A percentile compares a stretch with the other conserved stretches of the same genome.
phyloP scores from a whole-genome alignment of 78 protist genomes.

The Acrasis kona region DNA sequence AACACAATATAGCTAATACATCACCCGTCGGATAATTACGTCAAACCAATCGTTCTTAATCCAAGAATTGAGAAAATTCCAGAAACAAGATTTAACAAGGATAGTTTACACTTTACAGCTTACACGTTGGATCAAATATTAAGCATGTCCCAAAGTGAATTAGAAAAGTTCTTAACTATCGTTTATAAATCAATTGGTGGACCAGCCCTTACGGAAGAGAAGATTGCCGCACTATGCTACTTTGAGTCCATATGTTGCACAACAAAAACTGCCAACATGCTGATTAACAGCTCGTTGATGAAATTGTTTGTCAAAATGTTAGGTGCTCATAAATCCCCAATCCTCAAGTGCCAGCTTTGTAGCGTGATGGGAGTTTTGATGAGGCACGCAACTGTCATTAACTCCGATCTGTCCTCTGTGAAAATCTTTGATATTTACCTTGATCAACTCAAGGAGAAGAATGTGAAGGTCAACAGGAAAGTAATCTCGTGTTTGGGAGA shows the following conservation, averaged over 20 bases:
- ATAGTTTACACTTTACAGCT: slow-evolving; percentile 4
- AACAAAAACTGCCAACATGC: neutral
- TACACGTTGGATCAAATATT: neutral
- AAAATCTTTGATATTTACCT: neutral
- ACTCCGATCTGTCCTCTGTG: neutral
- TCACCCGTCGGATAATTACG: slow-evolving; percentile 9
- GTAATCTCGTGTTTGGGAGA: slow-evolving; percentile 27
- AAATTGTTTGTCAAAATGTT: neutral
- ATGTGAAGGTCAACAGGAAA: neutral
- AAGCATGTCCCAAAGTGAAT: neutral
- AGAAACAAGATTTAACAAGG: neutral
- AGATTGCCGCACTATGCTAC: slow-evolving; percentile 5
- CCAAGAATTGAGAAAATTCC: slow-evolving; percentile 2
- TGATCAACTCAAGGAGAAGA: neutral
- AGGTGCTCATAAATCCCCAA: neutral
- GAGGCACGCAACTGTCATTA: slow-evolving; percentile 23
- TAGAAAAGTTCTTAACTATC: slow-evolving; percentile 14
- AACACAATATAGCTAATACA: neutral
- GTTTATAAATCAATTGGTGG: slow-evolving; percentile 3
- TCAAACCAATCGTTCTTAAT: slow-evolving; percentile 15
- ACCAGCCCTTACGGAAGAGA: neutral
- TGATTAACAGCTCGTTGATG: slow-evolving; percentile 17
- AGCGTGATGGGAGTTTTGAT: slow-evolving; percentile 17
- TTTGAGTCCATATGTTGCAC: slow-evolving; percentile 1
- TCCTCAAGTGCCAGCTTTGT: neutral